Percentiles rank a stretch among this genome's conserved stretches.
phyloP scores from a whole-genome alignment of 192 early-diverging fungal species.

The Coemansia sp. region DNA sequence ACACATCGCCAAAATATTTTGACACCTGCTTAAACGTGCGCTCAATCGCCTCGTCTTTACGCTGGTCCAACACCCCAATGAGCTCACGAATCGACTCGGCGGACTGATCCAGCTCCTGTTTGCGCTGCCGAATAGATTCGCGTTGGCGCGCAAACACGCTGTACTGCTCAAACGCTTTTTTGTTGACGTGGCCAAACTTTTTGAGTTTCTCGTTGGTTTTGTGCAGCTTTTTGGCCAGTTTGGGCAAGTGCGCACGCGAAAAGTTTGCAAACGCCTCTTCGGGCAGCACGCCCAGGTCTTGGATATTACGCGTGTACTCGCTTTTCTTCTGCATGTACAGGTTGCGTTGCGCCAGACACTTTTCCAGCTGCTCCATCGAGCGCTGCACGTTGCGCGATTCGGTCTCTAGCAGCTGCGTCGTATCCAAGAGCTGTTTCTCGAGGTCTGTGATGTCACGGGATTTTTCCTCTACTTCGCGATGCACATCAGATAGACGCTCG shows the following conservation, averaged over 20 bases:
- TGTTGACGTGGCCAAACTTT: slow-evolving; percentile 94
- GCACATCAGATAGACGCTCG: slow-evolving; percentile 31
- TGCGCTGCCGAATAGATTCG: slow-evolving; percentile 77
- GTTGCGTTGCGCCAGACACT: slow-evolving; percentile 69
- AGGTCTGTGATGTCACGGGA: slow-evolving; percentile 49
- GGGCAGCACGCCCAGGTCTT: slow-evolving; percentile 92
- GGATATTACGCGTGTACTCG: slow-evolving; percentile 79
- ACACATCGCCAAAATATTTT: slow-evolving; percentile 83
- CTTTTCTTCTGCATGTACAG: slow-evolving; percentile 83
- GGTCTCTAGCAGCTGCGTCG: slow-evolving; percentile 26
- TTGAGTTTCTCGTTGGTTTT: slow-evolving; percentile 82
- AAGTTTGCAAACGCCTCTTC: slow-evolving; percentile 84
- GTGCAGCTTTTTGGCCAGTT: slow-evolving; percentile 66
- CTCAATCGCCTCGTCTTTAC: slow-evolving; percentile 97
- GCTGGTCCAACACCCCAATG: slow-evolving; percentile 86
- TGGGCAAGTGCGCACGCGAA: slow-evolving; percentile 50
- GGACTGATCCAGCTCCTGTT: slow-evolving; percentile 85
- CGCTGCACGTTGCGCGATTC: slow-evolving; percentile 32
- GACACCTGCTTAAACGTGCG: slow-evolving; percentile 93
- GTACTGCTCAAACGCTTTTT: slow-evolving; percentile 98
- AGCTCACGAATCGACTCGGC: slow-evolving; percentile 77
- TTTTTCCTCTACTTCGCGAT: slow-evolving; percentile 46
- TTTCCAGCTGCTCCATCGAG: slow-evolving; percentile 60
- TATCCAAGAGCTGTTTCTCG: slow-evolving; percentile 47
- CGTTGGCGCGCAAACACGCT: slow-evolving; percentile 89